Evolutionary conservation across 805 yeast genomes (phyloP).

Genomic region (Spathaspora hagerdaliae): DNA sequence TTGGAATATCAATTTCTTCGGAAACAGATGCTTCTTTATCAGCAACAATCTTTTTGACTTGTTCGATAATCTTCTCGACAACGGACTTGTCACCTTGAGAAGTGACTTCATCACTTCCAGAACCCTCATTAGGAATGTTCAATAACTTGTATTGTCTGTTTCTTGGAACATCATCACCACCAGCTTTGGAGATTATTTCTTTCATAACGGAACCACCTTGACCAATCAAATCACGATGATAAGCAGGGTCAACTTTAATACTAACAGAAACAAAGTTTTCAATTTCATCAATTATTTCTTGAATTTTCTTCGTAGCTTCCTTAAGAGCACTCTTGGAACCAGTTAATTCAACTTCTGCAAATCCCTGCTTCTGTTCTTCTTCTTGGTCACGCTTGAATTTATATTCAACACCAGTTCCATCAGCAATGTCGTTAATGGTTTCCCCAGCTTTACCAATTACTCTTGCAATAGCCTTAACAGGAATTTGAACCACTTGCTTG

Average conservation of each 20-base stretch:
- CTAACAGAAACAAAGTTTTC: constrained; percentile 57
- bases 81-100: constrained; percentile 72
- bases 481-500: constrained; percentile 59
- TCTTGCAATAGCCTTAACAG: constrained; percentile 70
- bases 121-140: constrained; percentile 64
- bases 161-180: constrained; percentile 53
- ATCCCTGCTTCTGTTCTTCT: constrained; percentile 44
- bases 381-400: constrained; percentile 38
- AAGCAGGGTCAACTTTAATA: constrained; percentile 66
- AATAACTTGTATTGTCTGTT: constrained; percentile 51
- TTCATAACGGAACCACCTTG: constrained; percentile 69
- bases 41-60: constrained; percentile 58
- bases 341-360: constrained; percentile 61
- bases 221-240: constrained; percentile 75
- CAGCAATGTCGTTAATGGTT: constrained; percentile 73
- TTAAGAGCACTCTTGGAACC: constrained; percentile 77
- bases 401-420: constrained; percentile 60
- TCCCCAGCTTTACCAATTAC: constrained; percentile 91
- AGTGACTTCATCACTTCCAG: constrained; percentile 55
- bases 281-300: constrained; percentile 58
- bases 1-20: constrained; percentile 56
- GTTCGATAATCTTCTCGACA: constrained; percentile 64
- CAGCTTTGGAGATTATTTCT: constrained; percentile 74
- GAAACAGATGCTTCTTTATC: constrained; percentile 58
- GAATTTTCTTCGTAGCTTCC: constrained; percentile 63